These are phyloP conservation scores for Chenopodium quinoa DNA, from an alignment of 148 eudicot species.

Conservation along the genomic window DNA sequence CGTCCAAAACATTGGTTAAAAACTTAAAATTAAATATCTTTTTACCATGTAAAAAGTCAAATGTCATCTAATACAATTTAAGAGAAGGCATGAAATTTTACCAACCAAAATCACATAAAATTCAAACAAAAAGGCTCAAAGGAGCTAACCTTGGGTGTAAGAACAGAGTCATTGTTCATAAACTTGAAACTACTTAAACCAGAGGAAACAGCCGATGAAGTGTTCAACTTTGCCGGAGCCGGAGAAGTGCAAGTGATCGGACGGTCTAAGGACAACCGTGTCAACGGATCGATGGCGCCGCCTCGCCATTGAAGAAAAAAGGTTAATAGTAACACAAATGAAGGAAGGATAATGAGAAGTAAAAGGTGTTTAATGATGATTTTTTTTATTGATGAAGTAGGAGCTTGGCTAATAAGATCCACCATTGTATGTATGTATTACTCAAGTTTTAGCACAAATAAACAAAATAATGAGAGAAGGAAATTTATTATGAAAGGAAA, in stretches of 20 bases:
- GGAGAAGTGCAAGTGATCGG: neutral
- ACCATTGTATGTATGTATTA: neutral
- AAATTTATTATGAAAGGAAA: no score
- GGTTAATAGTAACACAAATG: conserved; percentile 4
- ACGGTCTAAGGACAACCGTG: neutral
- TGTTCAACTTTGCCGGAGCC: neutral
- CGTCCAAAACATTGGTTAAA: no score
- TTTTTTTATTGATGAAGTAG: neutral
- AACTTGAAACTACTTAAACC: neutral
- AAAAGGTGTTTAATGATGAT: neutral
- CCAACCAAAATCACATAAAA: neutral
- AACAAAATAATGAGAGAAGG: no score
- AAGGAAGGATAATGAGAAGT: conserved; percentile 6
- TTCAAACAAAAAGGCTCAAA: neutral
- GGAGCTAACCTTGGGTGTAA: conserved; percentile 13
- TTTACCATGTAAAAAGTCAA: neutral
- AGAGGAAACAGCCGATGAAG: neutral
- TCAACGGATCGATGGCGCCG: neutral
- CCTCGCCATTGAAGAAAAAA: conserved; percentile 9
- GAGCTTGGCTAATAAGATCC: neutral
- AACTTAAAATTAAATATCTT: no score
- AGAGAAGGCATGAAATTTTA: no score
- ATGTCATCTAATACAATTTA: no score
- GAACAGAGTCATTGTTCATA: neutral
- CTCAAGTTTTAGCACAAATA: neutral